Conservation (phyloP, 2,329 filamentous ascomycete genomes). For the Trichoderma koningiopsis region DNA sequence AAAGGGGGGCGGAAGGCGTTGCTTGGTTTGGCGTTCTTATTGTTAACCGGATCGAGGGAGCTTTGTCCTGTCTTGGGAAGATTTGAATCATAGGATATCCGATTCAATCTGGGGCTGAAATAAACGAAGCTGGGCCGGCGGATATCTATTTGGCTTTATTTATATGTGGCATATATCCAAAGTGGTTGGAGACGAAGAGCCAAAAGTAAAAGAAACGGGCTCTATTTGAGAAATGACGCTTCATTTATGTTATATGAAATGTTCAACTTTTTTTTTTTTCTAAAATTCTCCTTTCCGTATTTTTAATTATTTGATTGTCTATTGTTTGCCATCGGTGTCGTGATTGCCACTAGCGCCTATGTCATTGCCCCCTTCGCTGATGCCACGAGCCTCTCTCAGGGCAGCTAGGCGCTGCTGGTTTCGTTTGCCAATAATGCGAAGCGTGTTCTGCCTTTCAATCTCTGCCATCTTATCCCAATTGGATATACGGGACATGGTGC, state of each 20-base stretch:
- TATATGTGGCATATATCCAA: slow-evolving; percentile 22
- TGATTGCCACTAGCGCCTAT: slow-evolving; percentile 24
- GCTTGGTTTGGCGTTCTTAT: slow-evolving; percentile 21
- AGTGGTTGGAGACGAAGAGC: slow-evolving; percentile 15
- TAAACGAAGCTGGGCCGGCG: slow-evolving; percentile 18
- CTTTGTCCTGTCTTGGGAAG: slow-evolving; percentile 17
- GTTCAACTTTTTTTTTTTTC: background rate
- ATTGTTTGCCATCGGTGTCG: slow-evolving; percentile 16
- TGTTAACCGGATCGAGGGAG: slow-evolving; percentile 3
- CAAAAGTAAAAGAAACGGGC: slow-evolving; percentile 11
- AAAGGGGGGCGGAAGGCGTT: slow-evolving; percentile 16
- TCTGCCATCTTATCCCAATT: slow-evolving; percentile 76
- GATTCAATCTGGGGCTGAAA: slow-evolving; percentile 14
- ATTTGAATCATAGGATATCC: slow-evolving; percentile 7
- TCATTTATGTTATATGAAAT: slow-evolving; percentile 20
- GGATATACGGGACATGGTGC: slow-evolving; percentile 67
- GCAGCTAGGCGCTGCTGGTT: slow-evolving; percentile 64
- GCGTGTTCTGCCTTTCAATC: slow-evolving; percentile 66
- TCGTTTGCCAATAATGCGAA: slow-evolving; percentile 67
- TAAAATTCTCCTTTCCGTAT: background rate
- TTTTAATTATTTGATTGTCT: background rate
- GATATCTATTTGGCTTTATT: slow-evolving; percentile 12
- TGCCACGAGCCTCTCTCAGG: slow-evolving; percentile 39
- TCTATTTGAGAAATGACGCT: slow-evolving; percentile 18
- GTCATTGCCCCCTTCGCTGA: slow-evolving; percentile 10